These are phyloP conservation scores for Penicillium sumatraense DNA, from an alignment of 2,329 filamentous ascomycete species.

Conservation along the genomic window DNA sequence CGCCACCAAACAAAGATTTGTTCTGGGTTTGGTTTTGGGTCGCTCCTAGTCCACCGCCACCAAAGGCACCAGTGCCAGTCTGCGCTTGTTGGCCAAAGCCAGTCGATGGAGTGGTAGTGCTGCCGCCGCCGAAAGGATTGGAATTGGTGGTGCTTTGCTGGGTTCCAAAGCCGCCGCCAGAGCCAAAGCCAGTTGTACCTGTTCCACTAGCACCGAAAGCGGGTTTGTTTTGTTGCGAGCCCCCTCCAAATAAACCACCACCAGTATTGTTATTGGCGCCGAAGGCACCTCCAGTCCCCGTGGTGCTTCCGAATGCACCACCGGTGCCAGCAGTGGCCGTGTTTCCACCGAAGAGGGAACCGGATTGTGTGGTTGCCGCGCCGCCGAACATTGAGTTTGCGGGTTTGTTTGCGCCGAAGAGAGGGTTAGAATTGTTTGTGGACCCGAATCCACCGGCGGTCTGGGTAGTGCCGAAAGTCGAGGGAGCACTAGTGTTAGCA, in stretches of 20 bases:
- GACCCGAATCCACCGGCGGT: constrained; percentile 46
- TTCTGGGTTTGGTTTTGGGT: constrained; percentile 42
- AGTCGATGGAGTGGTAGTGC: constrained; percentile 46
- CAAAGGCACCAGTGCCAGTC: constrained; percentile 43
- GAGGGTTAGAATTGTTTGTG: constrained; percentile 35
- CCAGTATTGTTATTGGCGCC: constrained; percentile 26
- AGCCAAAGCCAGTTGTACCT: constrained; percentile 39
- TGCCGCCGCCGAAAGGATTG: constrained; percentile 51
- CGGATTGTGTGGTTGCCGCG: constrained; percentile 36
- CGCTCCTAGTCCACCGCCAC: constrained; percentile 32
- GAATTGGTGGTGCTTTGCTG: constrained; percentile 42
- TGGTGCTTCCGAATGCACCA: constrained; percentile 25
- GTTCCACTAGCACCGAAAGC: constrained; percentile 37
- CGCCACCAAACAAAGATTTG: constrained; percentile 41
- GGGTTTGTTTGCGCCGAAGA: constrained; percentile 52
- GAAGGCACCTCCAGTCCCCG: constrained; percentile 34
- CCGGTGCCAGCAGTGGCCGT: constrained; percentile 35
- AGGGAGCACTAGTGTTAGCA: constrained; percentile 39
- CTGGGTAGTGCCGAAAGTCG: constrained; percentile 50
- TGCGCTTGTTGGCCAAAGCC: constrained; percentile 51
- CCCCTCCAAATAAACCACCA: constrained; percentile 49
- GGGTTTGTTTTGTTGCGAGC: constrained; percentile 40
- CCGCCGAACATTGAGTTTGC: constrained; percentile 43
- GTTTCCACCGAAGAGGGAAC: constrained; percentile 46
- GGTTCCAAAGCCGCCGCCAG: constrained; percentile 36